phyloP scores from a whole-genome alignment of 2,329 filamentous ascomycete genomes.

The Helotiales sp. region DNA sequence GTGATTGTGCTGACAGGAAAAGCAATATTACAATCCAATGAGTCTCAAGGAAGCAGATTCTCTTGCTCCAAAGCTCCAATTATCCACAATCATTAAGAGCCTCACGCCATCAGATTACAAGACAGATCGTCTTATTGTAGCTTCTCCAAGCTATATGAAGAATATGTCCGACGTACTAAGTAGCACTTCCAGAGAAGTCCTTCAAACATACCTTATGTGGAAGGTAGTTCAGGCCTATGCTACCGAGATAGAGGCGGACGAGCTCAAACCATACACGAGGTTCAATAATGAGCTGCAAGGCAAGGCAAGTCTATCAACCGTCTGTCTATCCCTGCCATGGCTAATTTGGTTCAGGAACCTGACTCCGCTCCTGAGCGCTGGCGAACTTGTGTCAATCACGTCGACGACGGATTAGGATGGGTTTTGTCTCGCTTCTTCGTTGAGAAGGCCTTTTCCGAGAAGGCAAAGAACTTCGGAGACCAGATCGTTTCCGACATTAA shows the following conservation, averaged over 20 bases:
- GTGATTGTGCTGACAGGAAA: slow-evolving; percentile 14
- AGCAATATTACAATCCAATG: slow-evolving; percentile 66
- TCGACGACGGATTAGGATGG: slow-evolving; percentile 63
- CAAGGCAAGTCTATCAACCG: slow-evolving; percentile 39
- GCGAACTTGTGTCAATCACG: slow-evolving; percentile 60
- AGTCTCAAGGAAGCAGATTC: slow-evolving; percentile 54
- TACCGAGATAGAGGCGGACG: slow-evolving; percentile 56
- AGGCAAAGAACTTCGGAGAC: slow-evolving; percentile 66
- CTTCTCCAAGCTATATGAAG: slow-evolving; percentile 59
- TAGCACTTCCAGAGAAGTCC: slow-evolving; percentile 51
- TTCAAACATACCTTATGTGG: slow-evolving; percentile 66
- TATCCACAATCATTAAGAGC: slow-evolving; percentile 51
- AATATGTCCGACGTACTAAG: slow-evolving; percentile 56
- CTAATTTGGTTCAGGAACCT: slow-evolving; percentile 45
- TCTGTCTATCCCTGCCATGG: not conserved
- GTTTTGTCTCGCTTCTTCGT: slow-evolving; percentile 71
- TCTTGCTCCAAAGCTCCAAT: slow-evolving; percentile 55
- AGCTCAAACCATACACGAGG: slow-evolving; percentile 56
- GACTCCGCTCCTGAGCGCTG: slow-evolving; percentile 64
- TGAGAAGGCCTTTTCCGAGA: slow-evolving; percentile 65
- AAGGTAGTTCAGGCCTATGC: slow-evolving; percentile 57
- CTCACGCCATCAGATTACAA: slow-evolving; percentile 53
- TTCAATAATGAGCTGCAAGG: slow-evolving; percentile 63
- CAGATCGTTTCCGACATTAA: slow-evolving; percentile 72
- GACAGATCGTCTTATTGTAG: slow-evolving; percentile 55